Percentiles rank a stretch among this genome's conserved stretches.
Conservation (phyloP, 306 rosid species). For the Prosopis cineraria region DNA sequence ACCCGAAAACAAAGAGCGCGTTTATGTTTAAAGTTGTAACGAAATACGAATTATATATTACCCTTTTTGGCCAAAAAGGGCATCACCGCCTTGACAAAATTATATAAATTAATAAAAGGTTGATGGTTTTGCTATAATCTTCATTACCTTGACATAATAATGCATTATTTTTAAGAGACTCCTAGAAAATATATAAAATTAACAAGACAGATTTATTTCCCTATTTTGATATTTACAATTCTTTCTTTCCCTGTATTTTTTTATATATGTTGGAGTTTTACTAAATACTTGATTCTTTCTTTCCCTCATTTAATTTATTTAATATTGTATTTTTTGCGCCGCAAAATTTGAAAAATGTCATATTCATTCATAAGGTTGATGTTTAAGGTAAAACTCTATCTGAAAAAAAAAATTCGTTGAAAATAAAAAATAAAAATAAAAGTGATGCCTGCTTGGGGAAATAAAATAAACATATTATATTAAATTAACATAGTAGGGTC, state of each 20-base stretch:
- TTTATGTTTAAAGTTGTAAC: too few relatives aligned
- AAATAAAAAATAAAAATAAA: neutral
- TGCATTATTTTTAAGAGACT: neutral
- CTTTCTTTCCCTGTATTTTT: neutral
- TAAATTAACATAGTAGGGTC: too few relatives aligned
- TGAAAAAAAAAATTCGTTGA: neutral
- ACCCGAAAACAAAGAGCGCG: neutral
- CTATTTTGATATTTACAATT: neutral
- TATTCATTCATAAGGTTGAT: neutral
- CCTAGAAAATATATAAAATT: neutral
- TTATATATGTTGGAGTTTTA: too few relatives aligned
- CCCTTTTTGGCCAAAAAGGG: too few relatives aligned
- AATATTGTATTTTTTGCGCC: too few relatives aligned
- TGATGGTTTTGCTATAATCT: too few relatives aligned
- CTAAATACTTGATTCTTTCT: too few relatives aligned
- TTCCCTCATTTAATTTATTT: too few relatives aligned
- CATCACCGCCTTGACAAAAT: too few relatives aligned
- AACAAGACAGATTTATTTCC: neutral
- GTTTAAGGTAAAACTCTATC: neutral
- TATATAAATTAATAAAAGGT: too few relatives aligned
- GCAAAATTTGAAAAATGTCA: neutral
- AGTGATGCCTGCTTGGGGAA: neutral
- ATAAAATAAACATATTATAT: neutral
- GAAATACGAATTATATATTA: too few relatives aligned
- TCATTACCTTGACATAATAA: too few relatives aligned